Conservation (phyloP, 2,329 filamentous ascomycete genomes). For the Claviceps sp. region DNA sequence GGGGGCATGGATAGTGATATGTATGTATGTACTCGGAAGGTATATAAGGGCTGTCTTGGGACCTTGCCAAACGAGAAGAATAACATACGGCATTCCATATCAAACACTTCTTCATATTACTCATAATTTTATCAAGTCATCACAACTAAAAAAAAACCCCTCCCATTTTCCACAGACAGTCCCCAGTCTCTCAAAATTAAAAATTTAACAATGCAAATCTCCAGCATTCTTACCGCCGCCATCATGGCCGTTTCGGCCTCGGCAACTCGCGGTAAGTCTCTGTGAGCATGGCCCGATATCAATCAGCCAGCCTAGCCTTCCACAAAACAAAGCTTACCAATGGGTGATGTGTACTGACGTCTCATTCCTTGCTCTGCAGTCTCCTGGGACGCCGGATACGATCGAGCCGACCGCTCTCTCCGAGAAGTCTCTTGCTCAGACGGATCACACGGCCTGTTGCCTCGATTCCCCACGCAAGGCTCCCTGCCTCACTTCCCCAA, state of each 20-base stretch:
- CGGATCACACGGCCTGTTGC: conserved; percentile 50
- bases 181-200: conserved; percentile 9
- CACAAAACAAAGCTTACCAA: no score
- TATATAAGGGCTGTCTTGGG: no score
- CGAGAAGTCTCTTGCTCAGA: conserved; percentile 51
- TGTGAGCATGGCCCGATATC: background rate
- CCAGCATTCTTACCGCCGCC: conserved; percentile 24
- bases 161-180: background rate
- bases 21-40: no score
- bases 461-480: conserved; percentile 45
- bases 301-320: background rate
- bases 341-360: background rate
- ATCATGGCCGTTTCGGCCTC: conserved; percentile 23
- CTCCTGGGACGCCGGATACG: conserved; percentile 61
- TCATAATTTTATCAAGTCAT: no score
- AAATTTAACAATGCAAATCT: no score
- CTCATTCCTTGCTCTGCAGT: conserved; percentile 25
- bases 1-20: no score
- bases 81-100: no score
- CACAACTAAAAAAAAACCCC: background rate
- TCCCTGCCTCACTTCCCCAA: conserved; percentile 36
- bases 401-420: conserved; percentile 42
- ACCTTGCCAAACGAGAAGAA: no score
- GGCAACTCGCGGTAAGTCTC: conserved; percentile 1
- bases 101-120: no score